Evolutionary conservation across 768 basidiomycete genomes (phyloP).

Genomic region (Lentinula guzmanii): DNA sequence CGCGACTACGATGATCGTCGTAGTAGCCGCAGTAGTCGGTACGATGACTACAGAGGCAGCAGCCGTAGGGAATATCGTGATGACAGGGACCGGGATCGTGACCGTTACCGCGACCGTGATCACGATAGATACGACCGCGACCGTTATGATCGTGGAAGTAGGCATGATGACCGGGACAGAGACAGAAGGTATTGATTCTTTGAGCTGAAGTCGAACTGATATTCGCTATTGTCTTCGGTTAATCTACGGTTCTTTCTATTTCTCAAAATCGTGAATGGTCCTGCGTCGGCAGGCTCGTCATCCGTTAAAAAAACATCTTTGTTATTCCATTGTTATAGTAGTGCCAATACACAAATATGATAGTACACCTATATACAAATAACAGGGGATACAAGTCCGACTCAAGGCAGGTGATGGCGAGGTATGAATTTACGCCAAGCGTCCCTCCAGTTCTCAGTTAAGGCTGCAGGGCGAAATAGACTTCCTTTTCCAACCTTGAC

Average conservation of each 20-base stretch:
- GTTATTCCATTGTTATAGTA: background rate
- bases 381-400: too few species aligned
- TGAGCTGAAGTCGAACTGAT: background rate
- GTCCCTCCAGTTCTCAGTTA: background rate
- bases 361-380: background rate
- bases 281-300: too few species aligned
- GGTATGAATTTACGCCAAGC: background rate
- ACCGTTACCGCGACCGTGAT: conserved; percentile 3
- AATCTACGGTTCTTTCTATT: background rate
- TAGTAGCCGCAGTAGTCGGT: conserved; percentile 14
- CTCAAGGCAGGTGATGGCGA: background rate
- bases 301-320: too few species aligned
- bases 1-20: conserved; percentile 19
- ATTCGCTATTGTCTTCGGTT: background rate
- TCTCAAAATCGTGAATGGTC: background rate
- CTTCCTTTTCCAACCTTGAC: conserved; percentile 60
- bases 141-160: background rate
- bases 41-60: conserved; percentile 15
- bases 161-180: background rate
- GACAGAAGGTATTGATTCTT: background rate
- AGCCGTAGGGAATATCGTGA: conserved; percentile 17
- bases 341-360: background rate
- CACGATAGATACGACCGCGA: background rate
- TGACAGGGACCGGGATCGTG: conserved; percentile 13
- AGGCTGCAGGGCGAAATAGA: conserved; percentile 1